Percentiles rank a stretch among this genome's conserved stretches.
Evolutionary conservation across 108 stramenopile species (phyloP).

Genomic region (Asterionellopsis glacialis): DNA sequence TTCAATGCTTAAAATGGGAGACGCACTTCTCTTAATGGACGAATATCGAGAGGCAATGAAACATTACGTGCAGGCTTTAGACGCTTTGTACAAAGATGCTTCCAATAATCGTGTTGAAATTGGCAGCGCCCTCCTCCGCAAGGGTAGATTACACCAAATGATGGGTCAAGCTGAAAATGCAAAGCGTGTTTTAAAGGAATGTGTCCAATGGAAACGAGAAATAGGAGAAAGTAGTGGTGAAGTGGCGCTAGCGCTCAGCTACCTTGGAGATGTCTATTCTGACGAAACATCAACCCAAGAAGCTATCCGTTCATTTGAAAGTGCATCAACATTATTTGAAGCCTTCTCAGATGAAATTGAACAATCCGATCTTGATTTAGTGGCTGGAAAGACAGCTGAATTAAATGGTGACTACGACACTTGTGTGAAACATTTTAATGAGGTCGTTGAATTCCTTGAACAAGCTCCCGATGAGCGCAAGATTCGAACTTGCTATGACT

Average conservation of each 20-base stretch:
- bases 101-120: conserved; percentile 29
- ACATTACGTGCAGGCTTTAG: conserved; percentile 28
- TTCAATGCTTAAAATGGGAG: no score
- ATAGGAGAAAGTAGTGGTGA: conserved; percentile 21
- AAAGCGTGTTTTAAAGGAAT: conserved; percentile 24
- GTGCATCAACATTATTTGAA: conserved; percentile 23
- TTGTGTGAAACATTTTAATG: conserved; percentile 24
- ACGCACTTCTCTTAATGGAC: neutral
- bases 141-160: conserved; percentile 35
- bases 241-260: conserved; percentile 21
- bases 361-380: conserved; percentile 8
- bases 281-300: conserved; percentile 22
- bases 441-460: conserved; percentile 16
- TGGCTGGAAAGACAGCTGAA: conserved; percentile 29
- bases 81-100: conserved; percentile 10
- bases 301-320: conserved; percentile 30
- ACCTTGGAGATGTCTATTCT: conserved; percentile 36
- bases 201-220: conserved; percentile 29
- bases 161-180: conserved; percentile 42
- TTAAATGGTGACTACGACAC: conserved; percentile 17
- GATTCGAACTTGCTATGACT: conserved; percentile 32
- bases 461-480: conserved; percentile 22
- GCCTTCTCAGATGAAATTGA: conserved; percentile 12
- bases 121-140: conserved; percentile 30
- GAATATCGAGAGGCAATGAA: conserved; percentile 39